These are phyloP conservation scores for Posidonia oceanica DNA, from an alignment of 116 monocot species.

Conservation along the genomic window DNA sequence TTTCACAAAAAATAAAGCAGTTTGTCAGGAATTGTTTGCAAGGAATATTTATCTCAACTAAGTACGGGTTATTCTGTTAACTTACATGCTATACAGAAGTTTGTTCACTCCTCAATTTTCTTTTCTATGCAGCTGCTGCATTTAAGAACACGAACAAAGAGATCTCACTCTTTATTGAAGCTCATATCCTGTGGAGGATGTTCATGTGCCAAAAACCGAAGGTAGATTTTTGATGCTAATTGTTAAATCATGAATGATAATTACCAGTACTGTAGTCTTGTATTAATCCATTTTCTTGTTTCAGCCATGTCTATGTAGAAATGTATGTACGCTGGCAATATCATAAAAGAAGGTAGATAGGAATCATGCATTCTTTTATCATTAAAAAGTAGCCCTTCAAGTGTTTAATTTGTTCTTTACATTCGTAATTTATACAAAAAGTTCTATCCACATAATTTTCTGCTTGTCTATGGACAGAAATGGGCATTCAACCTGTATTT, in stretches of 20 bases:
- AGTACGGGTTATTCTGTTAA: not conserved
- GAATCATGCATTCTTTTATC: not conserved
- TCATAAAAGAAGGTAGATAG: not conserved
- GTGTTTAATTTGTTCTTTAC: no score
- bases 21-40: not conserved
- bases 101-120: not conserved
- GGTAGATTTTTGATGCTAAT: slow-evolving; percentile 13
- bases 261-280: not conserved
- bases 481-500: no score
- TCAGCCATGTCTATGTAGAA: not conserved
- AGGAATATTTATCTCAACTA: not conserved
- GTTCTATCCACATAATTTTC: no score
- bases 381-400: no score
- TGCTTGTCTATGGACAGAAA: no score
- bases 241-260: not conserved
- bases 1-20: not conserved
- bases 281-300: not conserved
- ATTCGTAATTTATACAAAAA: no score
- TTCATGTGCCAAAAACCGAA: slow-evolving; percentile 24
- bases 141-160: slow-evolving; percentile 26
- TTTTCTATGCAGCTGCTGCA: slow-evolving; percentile 31
- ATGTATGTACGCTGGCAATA: not conserved
- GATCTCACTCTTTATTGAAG: slow-evolving; percentile 32
- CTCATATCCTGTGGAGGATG: slow-evolving; percentile 55
- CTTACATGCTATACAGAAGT: not conserved